phyloP scores from a whole-genome alignment of 805 yeast genomes.

The Yarrowia yakushimensis region DNA sequence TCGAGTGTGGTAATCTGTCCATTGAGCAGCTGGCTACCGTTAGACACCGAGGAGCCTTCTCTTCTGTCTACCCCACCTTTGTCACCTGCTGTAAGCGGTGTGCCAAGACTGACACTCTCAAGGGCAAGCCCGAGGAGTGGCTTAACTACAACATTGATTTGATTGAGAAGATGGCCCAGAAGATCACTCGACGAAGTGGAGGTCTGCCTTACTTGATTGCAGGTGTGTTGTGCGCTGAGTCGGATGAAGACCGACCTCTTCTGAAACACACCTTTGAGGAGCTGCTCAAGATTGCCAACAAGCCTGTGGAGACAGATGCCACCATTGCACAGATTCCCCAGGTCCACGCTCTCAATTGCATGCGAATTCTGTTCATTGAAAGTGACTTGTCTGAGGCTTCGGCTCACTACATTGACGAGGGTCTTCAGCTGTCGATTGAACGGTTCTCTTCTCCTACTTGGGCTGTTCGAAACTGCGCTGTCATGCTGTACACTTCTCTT shows the following conservation, averaged over 20 bases:
- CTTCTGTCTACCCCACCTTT: conserved; percentile 81
- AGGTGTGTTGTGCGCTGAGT: conserved; percentile 61
- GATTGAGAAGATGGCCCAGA: conserved; percentile 56
- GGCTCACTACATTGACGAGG: conserved; percentile 50
- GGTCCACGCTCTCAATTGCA: conserved; percentile 88
- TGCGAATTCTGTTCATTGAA: conserved; percentile 71
- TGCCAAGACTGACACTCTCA: conserved; percentile 35
- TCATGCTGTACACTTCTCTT: conserved; percentile 85
- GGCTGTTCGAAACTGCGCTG: conserved; percentile 89
- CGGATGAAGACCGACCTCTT: conserved; percentile 40
- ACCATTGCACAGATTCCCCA: conserved; percentile 55
- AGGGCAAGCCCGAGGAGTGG: conserved; percentile 54
- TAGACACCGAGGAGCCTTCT: conserved; percentile 88
- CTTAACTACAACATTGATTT: conserved; percentile 51
- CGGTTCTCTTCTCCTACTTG: conserved; percentile 67
- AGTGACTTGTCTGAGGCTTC: conserved; percentile 57
- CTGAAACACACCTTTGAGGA: conserved; percentile 50
- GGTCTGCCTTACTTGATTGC: conserved; percentile 81
- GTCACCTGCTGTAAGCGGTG: conserved; percentile 63
- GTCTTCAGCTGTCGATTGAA: conserved; percentile 57
- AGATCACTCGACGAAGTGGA: conserved; percentile 85
- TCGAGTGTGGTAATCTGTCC: conserved; percentile 50
- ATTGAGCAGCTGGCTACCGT: conserved; percentile 67
- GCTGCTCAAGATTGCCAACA: conserved; percentile 53
- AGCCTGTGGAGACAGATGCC: conserved; percentile 47